Evolutionary conservation across 306 rosid genomes (phyloP).

Genomic region (Fragaria ananassa): DNA sequence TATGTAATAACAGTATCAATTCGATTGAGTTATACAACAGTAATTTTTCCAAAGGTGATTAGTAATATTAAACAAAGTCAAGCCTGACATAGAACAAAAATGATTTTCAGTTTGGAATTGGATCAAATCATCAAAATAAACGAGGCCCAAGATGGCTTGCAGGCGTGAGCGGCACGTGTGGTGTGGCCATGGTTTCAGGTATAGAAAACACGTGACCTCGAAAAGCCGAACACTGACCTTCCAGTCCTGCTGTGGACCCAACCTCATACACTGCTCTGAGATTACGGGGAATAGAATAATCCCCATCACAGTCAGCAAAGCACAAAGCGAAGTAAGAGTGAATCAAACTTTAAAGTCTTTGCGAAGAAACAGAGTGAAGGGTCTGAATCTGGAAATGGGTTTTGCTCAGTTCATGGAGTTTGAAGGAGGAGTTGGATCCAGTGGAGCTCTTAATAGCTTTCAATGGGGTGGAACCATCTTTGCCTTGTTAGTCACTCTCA

Average conservation of each 20-base stretch:
- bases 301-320: neutral
- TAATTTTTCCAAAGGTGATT: too few species aligned
- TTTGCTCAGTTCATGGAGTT: slow-evolving; percentile 10
- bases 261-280: too few species aligned
- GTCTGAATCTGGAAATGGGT: slow-evolving; percentile 12
- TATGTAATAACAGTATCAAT: too few species aligned
- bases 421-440: slow-evolving; percentile 15
- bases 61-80: too few species aligned
- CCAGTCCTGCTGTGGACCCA: neutral
- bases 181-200: neutral
- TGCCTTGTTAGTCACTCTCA: slow-evolving; percentile 34
- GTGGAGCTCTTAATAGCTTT: slow-evolving; percentile 24
- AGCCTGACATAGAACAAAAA: too few species aligned
- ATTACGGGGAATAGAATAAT: neutral
- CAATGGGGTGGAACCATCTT: slow-evolving; percentile 51
- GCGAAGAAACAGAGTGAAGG: neutral
- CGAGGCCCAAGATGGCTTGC: neutral
- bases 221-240: neutral
- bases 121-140: neutral
- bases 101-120: neutral
- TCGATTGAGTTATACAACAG: too few species aligned
- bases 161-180: neutral
- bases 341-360: neutral
- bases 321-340: neutral
- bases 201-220: neutral